These are phyloP conservation scores for Jackrogersella minutella DNA, from an alignment of 495 filamentous ascomycete species.

Conservation along the genomic window DNA sequence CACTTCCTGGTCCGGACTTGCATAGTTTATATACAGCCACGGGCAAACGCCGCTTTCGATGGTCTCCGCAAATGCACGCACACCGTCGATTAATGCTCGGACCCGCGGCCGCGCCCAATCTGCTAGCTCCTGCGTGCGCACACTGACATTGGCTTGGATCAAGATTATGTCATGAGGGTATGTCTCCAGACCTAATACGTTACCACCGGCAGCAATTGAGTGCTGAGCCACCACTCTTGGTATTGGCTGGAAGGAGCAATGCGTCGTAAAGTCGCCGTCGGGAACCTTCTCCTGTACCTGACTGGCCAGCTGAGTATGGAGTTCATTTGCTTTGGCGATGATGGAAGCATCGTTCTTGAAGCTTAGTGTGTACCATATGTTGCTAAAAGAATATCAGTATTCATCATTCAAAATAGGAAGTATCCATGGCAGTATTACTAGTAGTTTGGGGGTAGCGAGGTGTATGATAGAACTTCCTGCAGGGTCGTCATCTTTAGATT, in stretches of 20 bases:
- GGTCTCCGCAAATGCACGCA: not conserved
- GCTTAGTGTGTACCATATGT: slow-evolving; percentile 7
- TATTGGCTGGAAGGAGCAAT: no score
- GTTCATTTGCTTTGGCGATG: no score
- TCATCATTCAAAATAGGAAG: not conserved
- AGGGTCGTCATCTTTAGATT: slow-evolving; percentile 10
- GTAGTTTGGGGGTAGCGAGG: slow-evolving; percentile 10
- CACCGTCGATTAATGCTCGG: not conserved
- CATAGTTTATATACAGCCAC: slow-evolving; percentile 9
- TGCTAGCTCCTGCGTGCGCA: not conserved
- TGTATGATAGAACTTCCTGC: slow-evolving; percentile 13
- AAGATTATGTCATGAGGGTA: not conserved
- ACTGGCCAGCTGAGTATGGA: no score
- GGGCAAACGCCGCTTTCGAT: not conserved
- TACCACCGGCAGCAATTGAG: not conserved
- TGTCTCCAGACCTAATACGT: not conserved
- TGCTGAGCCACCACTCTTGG: no score
- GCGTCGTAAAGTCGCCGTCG: no score
- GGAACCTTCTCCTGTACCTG: no score
- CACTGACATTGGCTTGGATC: not conserved
- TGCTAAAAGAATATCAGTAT: not conserved
- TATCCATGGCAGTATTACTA: slow-evolving; percentile 8
- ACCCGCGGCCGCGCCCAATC: not conserved
- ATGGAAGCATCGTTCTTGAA: no score
- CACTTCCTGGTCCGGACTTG: not conserved